Conservation (phyloP, 2,329 filamentous ascomycete genomes). For the Hirsutella minnesotensis region DNA sequence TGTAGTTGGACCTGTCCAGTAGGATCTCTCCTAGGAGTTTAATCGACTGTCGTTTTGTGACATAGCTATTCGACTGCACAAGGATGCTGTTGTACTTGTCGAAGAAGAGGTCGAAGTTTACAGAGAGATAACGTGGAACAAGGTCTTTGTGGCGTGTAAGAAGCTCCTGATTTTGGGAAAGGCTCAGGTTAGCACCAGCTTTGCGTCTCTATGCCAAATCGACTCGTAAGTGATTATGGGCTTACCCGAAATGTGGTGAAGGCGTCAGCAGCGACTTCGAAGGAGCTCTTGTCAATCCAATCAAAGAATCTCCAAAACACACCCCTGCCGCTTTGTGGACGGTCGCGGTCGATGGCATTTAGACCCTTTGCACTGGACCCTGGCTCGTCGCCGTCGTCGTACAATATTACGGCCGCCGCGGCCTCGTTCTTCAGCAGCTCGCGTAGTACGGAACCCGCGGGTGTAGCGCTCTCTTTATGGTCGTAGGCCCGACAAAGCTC, state of each 20-base stretch:
- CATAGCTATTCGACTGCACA: constrained; percentile 87
- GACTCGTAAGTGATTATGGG: neutral
- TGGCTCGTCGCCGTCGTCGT: constrained; percentile 68
- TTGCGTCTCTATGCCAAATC: neutral
- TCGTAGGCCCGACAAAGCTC: constrained; percentile 85
- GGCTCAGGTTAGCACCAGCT: neutral
- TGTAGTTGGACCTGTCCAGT: constrained; percentile 91
- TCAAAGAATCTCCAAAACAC: constrained; percentile 96
- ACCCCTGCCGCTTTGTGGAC: constrained; percentile 65
- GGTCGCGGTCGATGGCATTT: constrained; percentile 63
- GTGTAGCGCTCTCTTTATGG: constrained; percentile 80
- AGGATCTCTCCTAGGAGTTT: constrained; percentile 93
- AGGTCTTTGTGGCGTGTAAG: constrained; percentile 88
- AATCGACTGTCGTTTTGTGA: constrained; percentile 96
- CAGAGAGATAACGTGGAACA: constrained; percentile 74
- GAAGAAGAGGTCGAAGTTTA: constrained; percentile 93
- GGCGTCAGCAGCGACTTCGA: constrained; percentile 93
- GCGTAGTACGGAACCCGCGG: constrained; percentile 77
- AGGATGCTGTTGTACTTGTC: constrained; percentile 76
- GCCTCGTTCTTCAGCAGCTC: constrained; percentile 85
- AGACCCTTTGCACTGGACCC: constrained; percentile 67
- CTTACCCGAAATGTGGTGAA: constrained; percentile 92
- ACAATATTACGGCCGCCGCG: constrained; percentile 81
- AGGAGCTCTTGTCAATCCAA: constrained; percentile 93
- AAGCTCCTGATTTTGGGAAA: constrained; percentile 53